Base-by-base conservation (phyloP, 768 basidiomycete species). In the Boletus tylopilopsis region DNA sequence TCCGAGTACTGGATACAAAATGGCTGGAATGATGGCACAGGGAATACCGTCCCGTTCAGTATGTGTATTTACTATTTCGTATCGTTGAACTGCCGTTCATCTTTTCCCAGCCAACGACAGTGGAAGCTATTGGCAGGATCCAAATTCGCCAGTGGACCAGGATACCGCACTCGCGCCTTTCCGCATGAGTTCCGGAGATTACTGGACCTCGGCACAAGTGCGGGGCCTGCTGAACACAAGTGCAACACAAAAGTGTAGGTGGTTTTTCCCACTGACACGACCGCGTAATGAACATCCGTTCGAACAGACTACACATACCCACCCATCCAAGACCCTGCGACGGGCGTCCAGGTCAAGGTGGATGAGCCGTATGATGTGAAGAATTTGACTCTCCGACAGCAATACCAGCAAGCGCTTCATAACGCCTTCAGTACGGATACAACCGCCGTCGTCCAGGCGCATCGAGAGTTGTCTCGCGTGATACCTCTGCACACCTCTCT, bases 231-330 rank as follows among this genome's bases (percentile, higher is more conserved):
- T 47, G n/a, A 6, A 3, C 3, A 33, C 25, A 2, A 21, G 24
- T 15, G 6, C 16, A 13, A n/a, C 7, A 1, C 18, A 48, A 1
- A 58, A 59, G 38, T 46, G 57, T 58, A 21, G 5, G 57, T 13
- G 25, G 21, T n/a, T 27, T 33, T 7, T 27, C 12, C 21, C 21
- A 6, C 25, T 4, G 5, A 19, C 2, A 7, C 4, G 21, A 36
- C 9, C 8, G 2, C 7, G 5, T 18, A 9, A 41, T 22, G 12
- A 42, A 48, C 3, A 2, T 15, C 13, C 8, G 5, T 32, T 24
- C 25, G 24, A 15, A 46, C 29, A 59, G 57, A 59, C 34, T 58
- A 58, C 33, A 55, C 57, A 16, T 58, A 58, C 29, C 57, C 57
- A 25, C 22, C 49, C 13, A 58, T 58, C 35, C 55, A 19, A 13